Conservation (phyloP, 208 protist genomes). For the Leishmania major region DNA sequence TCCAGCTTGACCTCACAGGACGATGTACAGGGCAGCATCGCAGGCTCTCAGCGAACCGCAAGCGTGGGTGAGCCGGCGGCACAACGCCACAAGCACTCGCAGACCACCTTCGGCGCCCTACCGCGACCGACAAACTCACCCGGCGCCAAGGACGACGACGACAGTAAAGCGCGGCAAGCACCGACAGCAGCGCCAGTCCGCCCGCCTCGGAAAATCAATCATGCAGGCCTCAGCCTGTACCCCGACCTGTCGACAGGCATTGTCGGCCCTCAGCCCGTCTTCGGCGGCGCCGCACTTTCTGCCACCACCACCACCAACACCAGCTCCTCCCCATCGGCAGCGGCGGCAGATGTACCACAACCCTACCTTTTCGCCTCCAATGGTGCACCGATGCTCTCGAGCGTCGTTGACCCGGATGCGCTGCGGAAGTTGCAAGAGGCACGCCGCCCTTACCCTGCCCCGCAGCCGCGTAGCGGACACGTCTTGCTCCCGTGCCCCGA, state of each 20-base stretch:
- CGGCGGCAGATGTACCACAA: neutral
- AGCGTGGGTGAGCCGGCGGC: slow-evolving; percentile 9
- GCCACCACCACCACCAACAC: neutral
- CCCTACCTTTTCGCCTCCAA: slow-evolving; percentile 16
- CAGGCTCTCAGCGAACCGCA: neutral
- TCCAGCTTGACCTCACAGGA: slow-evolving; percentile 3
- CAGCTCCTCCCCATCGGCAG: neutral
- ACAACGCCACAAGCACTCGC: slow-evolving; percentile 15
- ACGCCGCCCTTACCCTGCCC: slow-evolving; percentile 28
- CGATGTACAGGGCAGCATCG: neutral
- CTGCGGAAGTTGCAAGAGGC: slow-evolving; percentile 28
- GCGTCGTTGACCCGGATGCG: slow-evolving; percentile 9
- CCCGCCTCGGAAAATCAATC: slow-evolving; percentile 18
- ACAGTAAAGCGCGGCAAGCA: neutral
- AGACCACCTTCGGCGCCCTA: neutral
- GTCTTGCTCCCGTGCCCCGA: slow-evolving; percentile 40
- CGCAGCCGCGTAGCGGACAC: slow-evolving; percentile 56
- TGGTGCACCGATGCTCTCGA: slow-evolving; percentile 15
- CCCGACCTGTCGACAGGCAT: slow-evolving; percentile 13
- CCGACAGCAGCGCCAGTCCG: neutral
- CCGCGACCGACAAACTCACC: neutral
- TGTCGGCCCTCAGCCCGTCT: slow-evolving; percentile 37
- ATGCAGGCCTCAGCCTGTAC: slow-evolving; percentile 18
- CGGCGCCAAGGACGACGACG: neutral
- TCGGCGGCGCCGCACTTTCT: slow-evolving; percentile 25